These are phyloP conservation scores for Prunus davidiana DNA, from an alignment of 306 rosid genomes.

Conservation along the genomic window DNA sequence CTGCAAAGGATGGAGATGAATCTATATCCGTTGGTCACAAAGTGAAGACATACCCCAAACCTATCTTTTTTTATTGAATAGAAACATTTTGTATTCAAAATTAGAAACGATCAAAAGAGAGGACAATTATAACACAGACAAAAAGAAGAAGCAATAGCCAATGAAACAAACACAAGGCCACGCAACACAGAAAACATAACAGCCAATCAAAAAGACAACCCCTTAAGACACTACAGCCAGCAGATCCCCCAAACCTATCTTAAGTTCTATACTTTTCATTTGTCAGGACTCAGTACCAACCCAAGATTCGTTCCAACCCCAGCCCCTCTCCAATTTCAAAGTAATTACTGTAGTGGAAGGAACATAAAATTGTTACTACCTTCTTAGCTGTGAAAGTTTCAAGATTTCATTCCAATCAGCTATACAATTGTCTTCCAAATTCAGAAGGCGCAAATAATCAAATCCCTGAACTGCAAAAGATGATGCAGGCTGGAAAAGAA, in stretches of 20 bases:
- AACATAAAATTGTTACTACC: conserved; percentile 40
- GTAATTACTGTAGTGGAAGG: not conserved
- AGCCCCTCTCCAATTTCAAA: not conserved
- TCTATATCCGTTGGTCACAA: not conserved
- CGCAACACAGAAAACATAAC: no score
- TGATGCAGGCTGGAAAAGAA: conserved; percentile 55
- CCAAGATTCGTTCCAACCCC: conserved; percentile 2
- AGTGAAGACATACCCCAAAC: not conserved
- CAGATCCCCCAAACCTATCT: not conserved
- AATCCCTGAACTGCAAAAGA: conserved; percentile 76
- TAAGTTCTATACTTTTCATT: not conserved
- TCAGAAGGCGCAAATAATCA: conserved; percentile 72
- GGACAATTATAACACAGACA: no score
- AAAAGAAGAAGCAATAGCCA: no score
- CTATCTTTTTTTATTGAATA: no score
- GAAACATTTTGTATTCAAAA: no score
- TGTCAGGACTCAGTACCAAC: not conserved
- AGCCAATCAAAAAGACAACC: no score
- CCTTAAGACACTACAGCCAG: no score
- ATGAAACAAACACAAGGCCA: no score
- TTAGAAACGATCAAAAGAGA: no score
- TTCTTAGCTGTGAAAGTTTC: conserved; percentile 75
- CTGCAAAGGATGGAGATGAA: not conserved
- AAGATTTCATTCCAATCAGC: conserved; percentile 78
- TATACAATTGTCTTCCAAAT: conserved; percentile 81